phyloP scores from a whole-genome alignment of 805 yeast genomes.

The Ogataea chonburiensis region DNA sequence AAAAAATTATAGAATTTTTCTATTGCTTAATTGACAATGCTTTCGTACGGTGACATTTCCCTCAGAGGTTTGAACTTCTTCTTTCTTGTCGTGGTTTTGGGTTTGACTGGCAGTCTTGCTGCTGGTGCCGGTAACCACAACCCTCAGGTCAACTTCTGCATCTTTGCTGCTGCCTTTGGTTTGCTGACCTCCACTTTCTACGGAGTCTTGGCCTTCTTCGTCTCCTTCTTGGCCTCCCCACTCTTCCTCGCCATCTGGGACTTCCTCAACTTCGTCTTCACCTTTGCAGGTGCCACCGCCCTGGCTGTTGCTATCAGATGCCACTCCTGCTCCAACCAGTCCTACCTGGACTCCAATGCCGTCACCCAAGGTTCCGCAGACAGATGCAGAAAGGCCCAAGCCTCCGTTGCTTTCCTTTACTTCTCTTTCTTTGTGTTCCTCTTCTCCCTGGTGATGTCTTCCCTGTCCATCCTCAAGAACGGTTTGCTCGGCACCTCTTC shows the following conservation, averaged over 20 bases:
- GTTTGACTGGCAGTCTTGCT: conserved; percentile 85
- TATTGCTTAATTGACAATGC: conserved; percentile 27
- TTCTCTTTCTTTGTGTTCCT: conserved; percentile 76
- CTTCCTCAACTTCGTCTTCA: conserved; percentile 85
- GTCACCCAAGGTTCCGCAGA: conserved; percentile 72
- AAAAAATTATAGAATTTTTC: conserved; percentile 8
- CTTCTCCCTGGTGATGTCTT: conserved; percentile 55
- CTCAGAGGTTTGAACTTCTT: conserved; percentile 74
- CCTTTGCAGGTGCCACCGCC: conserved; percentile 93
- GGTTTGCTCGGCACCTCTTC: conserved; percentile 57
- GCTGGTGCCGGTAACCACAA: conserved; percentile 53
- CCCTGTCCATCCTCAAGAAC: conserved; percentile 49
- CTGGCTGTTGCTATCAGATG: conserved; percentile 85
- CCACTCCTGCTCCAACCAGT: conserved; percentile 77
- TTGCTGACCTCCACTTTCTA: conserved; percentile 76
- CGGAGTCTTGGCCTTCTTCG: conserved; percentile 73
- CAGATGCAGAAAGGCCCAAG: conserved; percentile 96
- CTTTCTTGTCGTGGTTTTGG: conserved; percentile 76
- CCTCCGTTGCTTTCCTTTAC: conserved; percentile 77
- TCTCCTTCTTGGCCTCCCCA: conserved; percentile 86
- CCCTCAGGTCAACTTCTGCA: conserved; percentile 85
- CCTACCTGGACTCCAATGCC: conserved; percentile 62
- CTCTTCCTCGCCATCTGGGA: conserved; percentile 70
- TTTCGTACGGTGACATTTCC: conserved; percentile 71
- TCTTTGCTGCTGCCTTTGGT: conserved; percentile 88